Base-by-base conservation (phyloP, 805 yeast species). In the Metschnikowia vanudenii region DNA sequence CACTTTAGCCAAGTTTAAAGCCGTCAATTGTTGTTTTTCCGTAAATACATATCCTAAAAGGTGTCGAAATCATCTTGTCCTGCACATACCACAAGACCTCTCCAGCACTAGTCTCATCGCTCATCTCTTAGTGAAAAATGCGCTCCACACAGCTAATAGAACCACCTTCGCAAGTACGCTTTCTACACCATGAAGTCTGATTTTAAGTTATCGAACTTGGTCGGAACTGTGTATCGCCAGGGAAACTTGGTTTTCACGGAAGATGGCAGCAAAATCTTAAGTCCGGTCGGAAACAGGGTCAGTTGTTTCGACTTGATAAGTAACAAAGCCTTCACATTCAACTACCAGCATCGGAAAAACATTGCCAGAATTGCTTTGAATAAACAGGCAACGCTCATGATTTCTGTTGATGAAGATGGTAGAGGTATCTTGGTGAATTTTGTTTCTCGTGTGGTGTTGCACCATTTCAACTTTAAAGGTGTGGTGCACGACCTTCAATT, bases 271-370 rank as follows among this genome's bases (percentile, higher is more conserved):
- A 78, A 80, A 46, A 73, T 94, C 29, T 68, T 94, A 38, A 84
- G 94, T 49, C 98, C 99, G 0, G 98, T 94, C 3, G 99, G 99
- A 12, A 94, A 92, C 64, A 71, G 98, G 61, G 91, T 94, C 26
- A 77, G 90, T 14, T 88, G 87, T 46, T 94, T 91, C 67, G 97
- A 94, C 67, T 73, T 92, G 51, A 75, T 87, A 42, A 84, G 87
- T 60, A 90, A 85, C 65, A 84, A 81, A 56, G 87, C 96, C 2
- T 91, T 80, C 70, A 94, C 99, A 1, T 87, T 92, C 61, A 81
- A 82, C 57, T 94, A 90, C 65, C 97, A 94, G 66, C 99, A 94
- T 63, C 79, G 98, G 56, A 88, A 85, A 60, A 88, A 88, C 56
- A 79, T 94, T 38, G 74, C 82, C 2, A 66, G 90, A 45, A 76